Base-by-base conservation (phyloP, 768 basidiomycete genomes). In the Russula griseocarnosa region DNA sequence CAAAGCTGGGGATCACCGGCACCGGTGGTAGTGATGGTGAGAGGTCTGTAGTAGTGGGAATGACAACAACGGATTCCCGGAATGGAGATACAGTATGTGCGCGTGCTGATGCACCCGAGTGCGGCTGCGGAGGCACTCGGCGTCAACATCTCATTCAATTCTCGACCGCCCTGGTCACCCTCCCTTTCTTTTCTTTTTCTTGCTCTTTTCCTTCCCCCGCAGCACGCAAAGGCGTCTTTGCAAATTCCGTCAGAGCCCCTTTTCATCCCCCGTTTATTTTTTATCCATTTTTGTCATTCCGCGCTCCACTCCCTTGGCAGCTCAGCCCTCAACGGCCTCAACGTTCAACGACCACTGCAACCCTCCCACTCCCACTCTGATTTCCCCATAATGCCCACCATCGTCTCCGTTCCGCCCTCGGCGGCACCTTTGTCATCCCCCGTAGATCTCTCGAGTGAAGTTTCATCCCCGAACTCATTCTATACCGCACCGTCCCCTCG, bases 391-490 rank as follows among this genome's bases (percentile, higher is more conserved):
- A 67, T 65, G 66, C 44, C 66, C 1, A 51, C 58, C 20, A 28
- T 60, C 20, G 42, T 55, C 38, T 32, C 60, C 22, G 30, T 55
- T 50, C 16, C 53, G n/a, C 38, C 22, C 24, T 2, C 42, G 22
- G 32, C 52, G 0, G 24, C 65, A 30, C 11, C 55, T n/a, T 58
- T 58, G 11, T 52, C 62, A 50, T 34, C 56, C 22, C 44, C 65
- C 26, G 22, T 30, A 36, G 66, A 67, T 42, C 57, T 58, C 16
- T 52, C 51, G 16, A 67, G 63, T 57, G 59, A 60, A 28, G 38
- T 54, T 36, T 66, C 64, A 38, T 61, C 66, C 28, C 30, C 55
- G 1, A 55, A 60, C 50, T 66, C 66, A 5, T 66, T 65, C 55
- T 60, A 65, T 22, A 66, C 53, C 40, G 67, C 65, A 38, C 66